Evolutionary conservation across 257 asterid species (phyloP).

Genomic region (Solanum commersonii): DNA sequence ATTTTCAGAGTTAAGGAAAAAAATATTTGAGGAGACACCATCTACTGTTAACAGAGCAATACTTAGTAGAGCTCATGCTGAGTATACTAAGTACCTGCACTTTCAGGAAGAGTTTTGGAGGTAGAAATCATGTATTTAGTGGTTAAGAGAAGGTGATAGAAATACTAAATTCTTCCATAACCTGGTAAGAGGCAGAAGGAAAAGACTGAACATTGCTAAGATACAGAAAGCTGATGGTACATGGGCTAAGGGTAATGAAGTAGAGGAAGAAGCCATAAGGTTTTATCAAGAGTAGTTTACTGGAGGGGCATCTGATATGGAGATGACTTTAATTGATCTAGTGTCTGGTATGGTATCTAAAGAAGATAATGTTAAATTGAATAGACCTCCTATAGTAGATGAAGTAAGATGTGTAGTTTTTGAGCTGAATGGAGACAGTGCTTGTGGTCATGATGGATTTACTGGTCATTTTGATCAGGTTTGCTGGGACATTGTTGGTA

Average conservation of each 20-base stretch:
- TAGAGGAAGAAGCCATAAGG: not conserved
- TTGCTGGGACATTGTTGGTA: not conserved
- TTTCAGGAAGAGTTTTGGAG: not conserved
- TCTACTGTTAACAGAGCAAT: accelerated
- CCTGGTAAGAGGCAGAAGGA: not conserved
- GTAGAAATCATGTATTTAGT: no score
- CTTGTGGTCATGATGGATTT: not conserved
- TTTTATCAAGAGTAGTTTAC: not conserved
- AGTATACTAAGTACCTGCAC: not conserved
- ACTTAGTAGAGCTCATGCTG: not conserved
- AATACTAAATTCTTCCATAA: not conserved
- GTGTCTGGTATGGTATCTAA: not conserved
- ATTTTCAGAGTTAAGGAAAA: not conserved
- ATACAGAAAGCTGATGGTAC: not conserved
- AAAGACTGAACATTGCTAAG: not conserved
- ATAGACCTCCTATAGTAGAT: not conserved
- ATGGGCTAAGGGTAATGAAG: not conserved
- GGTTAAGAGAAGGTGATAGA: no score
- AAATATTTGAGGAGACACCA: not conserved
- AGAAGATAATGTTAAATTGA: no score
- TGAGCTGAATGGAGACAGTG: not conserved
- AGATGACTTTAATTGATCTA: not conserved
- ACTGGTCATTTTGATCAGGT: not conserved
- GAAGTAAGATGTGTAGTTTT: not conserved
- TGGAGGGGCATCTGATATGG: not conserved